Evolutionary conservation across 2,329 filamentous ascomycete genomes (phyloP), one percentile per base, ranked within the genome.

Genomic region (Coleophoma crateriformis): DNA sequence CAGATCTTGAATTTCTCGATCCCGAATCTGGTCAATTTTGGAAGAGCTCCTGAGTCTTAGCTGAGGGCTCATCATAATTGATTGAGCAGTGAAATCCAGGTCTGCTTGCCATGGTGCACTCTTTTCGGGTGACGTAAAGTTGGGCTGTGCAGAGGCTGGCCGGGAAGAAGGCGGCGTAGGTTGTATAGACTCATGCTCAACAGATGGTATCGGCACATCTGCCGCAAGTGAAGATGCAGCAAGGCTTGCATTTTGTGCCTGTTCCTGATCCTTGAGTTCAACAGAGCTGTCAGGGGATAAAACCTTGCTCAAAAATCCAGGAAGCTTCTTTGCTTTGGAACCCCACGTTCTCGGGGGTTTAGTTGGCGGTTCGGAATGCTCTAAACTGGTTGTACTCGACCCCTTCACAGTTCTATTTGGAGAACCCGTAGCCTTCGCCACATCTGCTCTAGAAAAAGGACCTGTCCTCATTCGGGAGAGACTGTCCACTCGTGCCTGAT

Each of bases 61-160:
- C 33, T 56, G 50, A 39, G 61, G 61, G 40, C 60, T 64, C 13
- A 49, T 54, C 44, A 50, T 52, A 17, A 59, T 48, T 22, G 58
- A 61, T 14, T 50, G 51, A 15, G 59, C 54, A 4, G 60, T 62
- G 47, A 64, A 64, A 35, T 64, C 61, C 10, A 59, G 40, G 33
- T 63, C 61, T 22, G 57, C 57, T 46, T 58, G 49, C 58, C 58
- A 62, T n/a, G 53, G 38, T 20, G 46, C 46, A 39, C 46, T 52
- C 44, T 55, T 54, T 46, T 57, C 55, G 17, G 51, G 48, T n/a
- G 51, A 53, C 7, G 37, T 32, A 39, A 44, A 46, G 14, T 39
- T 50, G 20, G 55, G 52, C 46, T 55, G 53, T 42, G 52, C 54
- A 33, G 58, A 60, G n/a, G 48, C 32, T 38, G 54, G 57, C 33